These are phyloP conservation scores for Sarocladiaceae sp. DNA, from an alignment of 2,329 filamentous ascomycete genomes.

Conservation along the genomic window DNA sequence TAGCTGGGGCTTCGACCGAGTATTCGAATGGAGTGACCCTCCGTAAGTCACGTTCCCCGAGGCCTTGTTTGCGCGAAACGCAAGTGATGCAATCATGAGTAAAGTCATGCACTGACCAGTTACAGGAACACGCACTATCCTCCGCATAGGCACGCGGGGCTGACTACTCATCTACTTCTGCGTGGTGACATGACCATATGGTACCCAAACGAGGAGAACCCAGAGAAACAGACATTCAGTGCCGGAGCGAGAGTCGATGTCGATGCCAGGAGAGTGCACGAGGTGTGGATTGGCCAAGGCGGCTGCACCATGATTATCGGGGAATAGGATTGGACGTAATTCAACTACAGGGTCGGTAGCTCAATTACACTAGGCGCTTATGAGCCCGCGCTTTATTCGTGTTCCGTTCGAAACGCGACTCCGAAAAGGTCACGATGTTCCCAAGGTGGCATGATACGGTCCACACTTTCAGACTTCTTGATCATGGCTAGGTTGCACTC, in stretches of 20 bases:
- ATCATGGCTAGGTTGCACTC: neutral
- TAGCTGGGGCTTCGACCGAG: constrained; percentile 64
- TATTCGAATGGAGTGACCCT: constrained; percentile 69
- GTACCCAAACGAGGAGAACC: constrained; percentile 55
- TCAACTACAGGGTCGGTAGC: no score
- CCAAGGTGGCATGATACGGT: no score
- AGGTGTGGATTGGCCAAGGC: constrained; percentile 63
- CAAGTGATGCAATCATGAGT: neutral
- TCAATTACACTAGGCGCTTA: no score
- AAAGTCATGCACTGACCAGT: no score
- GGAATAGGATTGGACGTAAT: constrained; percentile 32
- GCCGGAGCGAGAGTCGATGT: constrained; percentile 63
- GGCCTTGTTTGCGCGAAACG: constrained; percentile 2
- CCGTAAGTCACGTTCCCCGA: constrained; percentile 47
- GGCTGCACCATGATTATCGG: constrained; percentile 68
- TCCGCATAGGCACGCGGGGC: constrained; percentile 59
- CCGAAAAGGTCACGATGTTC: no score
- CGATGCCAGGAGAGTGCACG: constrained; percentile 58
- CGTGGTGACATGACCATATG: constrained; percentile 61
- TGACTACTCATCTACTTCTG: constrained; percentile 68
- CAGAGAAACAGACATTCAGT: constrained; percentile 54
- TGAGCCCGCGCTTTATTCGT: no score
- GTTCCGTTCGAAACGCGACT: no score
- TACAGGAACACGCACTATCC: constrained; percentile 59
- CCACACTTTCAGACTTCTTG: neutral